Evolutionary conservation across 2,329 filamentous ascomycete species (phyloP).

Genomic region (Ophiostoma piceae): DNA sequence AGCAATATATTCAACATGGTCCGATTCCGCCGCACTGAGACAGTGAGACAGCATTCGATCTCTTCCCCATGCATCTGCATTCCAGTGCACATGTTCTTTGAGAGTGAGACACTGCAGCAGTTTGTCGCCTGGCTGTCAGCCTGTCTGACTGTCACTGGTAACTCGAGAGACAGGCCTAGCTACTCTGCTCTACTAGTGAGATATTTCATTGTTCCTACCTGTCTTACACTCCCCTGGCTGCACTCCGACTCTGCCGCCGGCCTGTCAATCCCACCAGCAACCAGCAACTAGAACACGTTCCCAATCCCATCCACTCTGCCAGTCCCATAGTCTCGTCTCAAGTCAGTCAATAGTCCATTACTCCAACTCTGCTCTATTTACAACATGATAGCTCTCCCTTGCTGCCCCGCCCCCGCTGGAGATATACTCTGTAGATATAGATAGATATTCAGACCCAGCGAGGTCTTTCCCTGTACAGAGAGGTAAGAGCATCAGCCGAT

Average conservation of each 20-base stretch:
- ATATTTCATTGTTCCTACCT: background rate
- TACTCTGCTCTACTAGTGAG: background rate
- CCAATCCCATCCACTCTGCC: no score
- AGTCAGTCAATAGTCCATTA: background rate
- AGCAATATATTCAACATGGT: background rate
- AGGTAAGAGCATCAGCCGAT: background rate
- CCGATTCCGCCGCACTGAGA: background rate
- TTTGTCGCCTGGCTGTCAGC: background rate
- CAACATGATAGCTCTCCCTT: background rate
- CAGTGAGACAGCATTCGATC: background rate
- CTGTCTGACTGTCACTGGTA: background rate
- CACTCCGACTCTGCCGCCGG: background rate
- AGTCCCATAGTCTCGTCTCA: background rate
- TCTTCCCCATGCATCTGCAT: background rate
- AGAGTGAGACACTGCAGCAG: background rate
- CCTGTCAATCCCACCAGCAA: background rate
- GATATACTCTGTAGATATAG: background rate
- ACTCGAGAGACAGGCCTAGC: background rate
- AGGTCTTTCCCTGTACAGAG: no score
- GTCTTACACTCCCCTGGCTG: background rate
- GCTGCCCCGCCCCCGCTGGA: conserved; percentile 3
- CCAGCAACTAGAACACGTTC: background rate
- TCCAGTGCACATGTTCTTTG: background rate
- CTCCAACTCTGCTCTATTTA: background rate
- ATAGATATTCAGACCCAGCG: no score